Percentiles rank a stretch among this genome's conserved stretches.
Conservation (phyloP, 2,329 filamentous ascomycete species). For the Zymoseptoria passerinii region DNA sequence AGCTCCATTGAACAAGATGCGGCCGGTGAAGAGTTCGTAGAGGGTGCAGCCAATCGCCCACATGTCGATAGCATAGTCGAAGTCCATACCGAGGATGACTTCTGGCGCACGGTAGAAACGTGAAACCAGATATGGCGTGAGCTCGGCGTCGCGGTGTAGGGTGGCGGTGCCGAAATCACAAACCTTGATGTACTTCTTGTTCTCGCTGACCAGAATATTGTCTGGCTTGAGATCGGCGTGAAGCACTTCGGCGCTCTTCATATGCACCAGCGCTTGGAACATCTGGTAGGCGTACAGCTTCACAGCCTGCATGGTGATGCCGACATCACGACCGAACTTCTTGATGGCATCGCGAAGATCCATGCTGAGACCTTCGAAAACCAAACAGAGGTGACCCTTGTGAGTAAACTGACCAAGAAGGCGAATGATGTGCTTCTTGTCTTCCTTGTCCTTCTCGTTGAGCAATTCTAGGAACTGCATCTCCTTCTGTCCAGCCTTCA, state of each 20-base stretch:
- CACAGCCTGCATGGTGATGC: slow-evolving; percentile 81
- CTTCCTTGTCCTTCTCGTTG: slow-evolving; percentile 73
- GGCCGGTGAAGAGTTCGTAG: slow-evolving; percentile 94
- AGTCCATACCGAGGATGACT: slow-evolving; percentile 92
- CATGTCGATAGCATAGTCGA: slow-evolving; percentile 90
- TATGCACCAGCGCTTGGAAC: slow-evolving; percentile 76
- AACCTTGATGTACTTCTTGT: slow-evolving; percentile 77
- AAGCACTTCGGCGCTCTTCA: slow-evolving; percentile 86
- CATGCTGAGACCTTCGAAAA: slow-evolving; percentile 87
- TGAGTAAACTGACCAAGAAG: slow-evolving; percentile 85
- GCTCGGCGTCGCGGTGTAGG: slow-evolving; percentile 80
- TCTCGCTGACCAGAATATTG: slow-evolving; percentile 87
- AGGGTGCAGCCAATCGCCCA: slow-evolving; percentile 97
- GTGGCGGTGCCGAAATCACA: slow-evolving; percentile 96
- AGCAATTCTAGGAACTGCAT: slow-evolving; percentile 88
- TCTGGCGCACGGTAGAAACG: slow-evolving; percentile 96
- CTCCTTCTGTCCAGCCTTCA: slow-evolving; percentile 87
- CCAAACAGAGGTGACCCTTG: slow-evolving; percentile 91
- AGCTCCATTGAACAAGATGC: slow-evolving; percentile 88
- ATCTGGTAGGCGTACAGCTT: slow-evolving; percentile 89
- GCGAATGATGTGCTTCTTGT: slow-evolving; percentile 84
- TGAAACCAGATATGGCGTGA: slow-evolving; percentile 91
- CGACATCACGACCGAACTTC: slow-evolving; percentile 90
- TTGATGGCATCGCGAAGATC: slow-evolving; percentile 90
- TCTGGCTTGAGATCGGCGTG: slow-evolving; percentile 97